A percentile compares a stretch with the other conserved stretches of the same genome.
These are phyloP conservation scores for Rhodotorula diobovata DNA, from an alignment of 768 basidiomycete species.

Conservation along the genomic window DNA sequence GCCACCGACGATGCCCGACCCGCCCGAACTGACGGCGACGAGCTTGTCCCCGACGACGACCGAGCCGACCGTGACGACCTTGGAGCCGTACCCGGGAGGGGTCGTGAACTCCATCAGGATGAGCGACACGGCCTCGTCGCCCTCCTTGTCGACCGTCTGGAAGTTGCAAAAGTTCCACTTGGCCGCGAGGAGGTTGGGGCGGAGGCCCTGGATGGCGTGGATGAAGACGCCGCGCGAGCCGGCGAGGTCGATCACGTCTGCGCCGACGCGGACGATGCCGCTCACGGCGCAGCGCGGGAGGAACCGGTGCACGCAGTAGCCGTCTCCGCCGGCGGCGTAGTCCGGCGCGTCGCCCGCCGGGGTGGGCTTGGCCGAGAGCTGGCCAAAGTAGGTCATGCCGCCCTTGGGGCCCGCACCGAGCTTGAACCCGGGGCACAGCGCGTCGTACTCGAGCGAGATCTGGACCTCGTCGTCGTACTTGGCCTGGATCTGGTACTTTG, in stretches of 20 bases:
- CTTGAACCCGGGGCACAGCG: slow-evolving; percentile 80
- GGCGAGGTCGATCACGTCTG: slow-evolving; percentile 43
- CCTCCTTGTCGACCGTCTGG: slow-evolving; percentile 59
- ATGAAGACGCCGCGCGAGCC: slow-evolving; percentile 69
- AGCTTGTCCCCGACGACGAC: slow-evolving; percentile 76
- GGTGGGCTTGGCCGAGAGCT: slow-evolving; percentile 9
- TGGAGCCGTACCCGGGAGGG: slow-evolving; percentile 67
- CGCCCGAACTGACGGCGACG: slow-evolving; percentile 64
- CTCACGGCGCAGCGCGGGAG: slow-evolving; percentile 42
- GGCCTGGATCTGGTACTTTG: slow-evolving; percentile 71
- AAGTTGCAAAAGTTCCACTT: slow-evolving; percentile 96
- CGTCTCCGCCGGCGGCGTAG: slow-evolving; percentile 41
- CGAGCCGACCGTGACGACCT: slow-evolving; percentile 74
- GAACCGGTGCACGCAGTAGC: slow-evolving; percentile 48
- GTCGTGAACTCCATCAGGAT: slow-evolving; percentile 96
- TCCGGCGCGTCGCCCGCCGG: slow-evolving; percentile 25
- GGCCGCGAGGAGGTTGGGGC: slow-evolving; percentile 84
- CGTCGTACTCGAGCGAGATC: slow-evolving; percentile 66
- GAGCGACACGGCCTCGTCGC: slow-evolving; percentile 69
- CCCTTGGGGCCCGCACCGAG: slow-evolving; percentile 80
- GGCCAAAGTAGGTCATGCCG: slow-evolving; percentile 82
- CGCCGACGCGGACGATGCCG: slow-evolving; percentile 39
- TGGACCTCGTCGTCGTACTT: slow-evolving; percentile 76
- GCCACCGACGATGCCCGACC: slow-evolving; percentile 71
- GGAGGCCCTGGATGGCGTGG: slow-evolving; percentile 97